Percentiles rank a stretch among this genome's conserved stretches.
Evolutionary conservation across 768 basidiomycete genomes (phyloP).

Genomic region (Kwoniella sp.): DNA sequence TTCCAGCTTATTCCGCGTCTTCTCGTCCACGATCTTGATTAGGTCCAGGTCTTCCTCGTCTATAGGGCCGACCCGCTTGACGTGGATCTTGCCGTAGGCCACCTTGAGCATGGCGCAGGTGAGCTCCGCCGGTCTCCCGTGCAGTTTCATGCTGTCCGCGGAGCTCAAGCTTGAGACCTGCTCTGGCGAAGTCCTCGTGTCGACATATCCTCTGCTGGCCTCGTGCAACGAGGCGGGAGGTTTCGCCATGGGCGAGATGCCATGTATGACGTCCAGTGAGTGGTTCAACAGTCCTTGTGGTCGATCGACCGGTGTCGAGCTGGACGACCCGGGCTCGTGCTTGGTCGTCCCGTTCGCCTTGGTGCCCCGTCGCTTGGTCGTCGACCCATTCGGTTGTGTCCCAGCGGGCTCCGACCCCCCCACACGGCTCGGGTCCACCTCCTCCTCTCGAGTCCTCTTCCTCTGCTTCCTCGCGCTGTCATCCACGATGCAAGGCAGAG

Average conservation of each 20-base stretch:
- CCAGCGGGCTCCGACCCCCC: neutral
- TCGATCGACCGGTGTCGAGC: neutral
- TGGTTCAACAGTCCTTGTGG: constrained; percentile 5
- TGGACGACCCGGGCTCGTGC: neutral
- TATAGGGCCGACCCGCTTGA: constrained; percentile 1
- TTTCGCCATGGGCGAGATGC: constrained; percentile 4
- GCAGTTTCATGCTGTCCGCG: constrained; percentile 26
- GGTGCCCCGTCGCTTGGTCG: neutral
- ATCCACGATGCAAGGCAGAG: constrained; percentile 40
- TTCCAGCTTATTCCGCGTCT: constrained; percentile 19
- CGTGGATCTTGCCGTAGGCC: constrained; percentile 27
- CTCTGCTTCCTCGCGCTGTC: constrained; percentile 25
- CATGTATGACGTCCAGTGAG: constrained; percentile 14
- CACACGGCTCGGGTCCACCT: too few species aligned
- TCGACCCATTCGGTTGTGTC: neutral
- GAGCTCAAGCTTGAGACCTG: neutral
- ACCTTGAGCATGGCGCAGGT: constrained; percentile 35
- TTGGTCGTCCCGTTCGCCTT: constrained; percentile 1
- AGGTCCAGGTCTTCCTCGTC: constrained; percentile 26
- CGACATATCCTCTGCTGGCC: too few species aligned
- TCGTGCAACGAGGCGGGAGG: constrained; percentile 1
- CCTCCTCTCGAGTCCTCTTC: constrained; percentile 14
- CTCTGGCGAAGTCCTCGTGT: neutral
- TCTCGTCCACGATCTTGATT: constrained; percentile 14
- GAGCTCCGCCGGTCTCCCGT: constrained; percentile 34